phyloP scores from a whole-genome alignment of 176 grass and related monocot species.

The Dendrocalamus sinicus region DNA sequence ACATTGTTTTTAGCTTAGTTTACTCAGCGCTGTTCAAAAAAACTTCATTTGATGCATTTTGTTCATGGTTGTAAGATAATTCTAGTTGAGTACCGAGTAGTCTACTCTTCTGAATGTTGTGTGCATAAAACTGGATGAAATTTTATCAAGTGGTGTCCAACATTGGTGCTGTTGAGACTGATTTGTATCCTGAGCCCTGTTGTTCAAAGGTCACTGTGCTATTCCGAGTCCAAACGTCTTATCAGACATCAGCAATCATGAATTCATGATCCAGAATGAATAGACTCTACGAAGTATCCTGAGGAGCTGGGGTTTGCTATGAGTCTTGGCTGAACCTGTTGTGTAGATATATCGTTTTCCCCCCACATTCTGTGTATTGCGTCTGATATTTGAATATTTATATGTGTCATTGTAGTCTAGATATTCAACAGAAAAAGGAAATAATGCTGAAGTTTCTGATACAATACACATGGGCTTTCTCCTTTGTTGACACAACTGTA shows the following conservation, averaged over 20 bases:
- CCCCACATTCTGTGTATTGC: neutral
- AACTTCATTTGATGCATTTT: neutral
- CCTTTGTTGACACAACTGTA: neutral
- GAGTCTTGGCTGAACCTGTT: neutral
- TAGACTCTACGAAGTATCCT: neutral
- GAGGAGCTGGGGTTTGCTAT: neutral
- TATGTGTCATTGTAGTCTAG: neutral
- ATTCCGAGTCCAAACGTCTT: neutral
- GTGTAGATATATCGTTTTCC: neutral
- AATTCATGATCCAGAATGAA: neutral
- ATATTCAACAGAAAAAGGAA: neutral
- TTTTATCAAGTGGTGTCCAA: neutral
- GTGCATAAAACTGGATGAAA: no score
- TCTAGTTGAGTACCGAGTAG: neutral
- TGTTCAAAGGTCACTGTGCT: neutral
- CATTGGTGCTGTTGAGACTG: neutral
- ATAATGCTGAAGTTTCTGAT: slow-evolving; percentile 23
- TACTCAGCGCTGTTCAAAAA: neutral
- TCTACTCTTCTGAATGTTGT: neutral
- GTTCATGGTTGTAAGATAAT: neutral
- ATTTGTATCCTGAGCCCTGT: neutral
- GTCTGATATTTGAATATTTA: neutral
- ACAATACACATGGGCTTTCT: slow-evolving; percentile 4
- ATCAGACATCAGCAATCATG: neutral
- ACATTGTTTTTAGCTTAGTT: neutral